These are phyloP conservation scores for Pichia eremophila DNA, from an alignment of 805 yeast genomes.

Conservation along the genomic window DNA sequence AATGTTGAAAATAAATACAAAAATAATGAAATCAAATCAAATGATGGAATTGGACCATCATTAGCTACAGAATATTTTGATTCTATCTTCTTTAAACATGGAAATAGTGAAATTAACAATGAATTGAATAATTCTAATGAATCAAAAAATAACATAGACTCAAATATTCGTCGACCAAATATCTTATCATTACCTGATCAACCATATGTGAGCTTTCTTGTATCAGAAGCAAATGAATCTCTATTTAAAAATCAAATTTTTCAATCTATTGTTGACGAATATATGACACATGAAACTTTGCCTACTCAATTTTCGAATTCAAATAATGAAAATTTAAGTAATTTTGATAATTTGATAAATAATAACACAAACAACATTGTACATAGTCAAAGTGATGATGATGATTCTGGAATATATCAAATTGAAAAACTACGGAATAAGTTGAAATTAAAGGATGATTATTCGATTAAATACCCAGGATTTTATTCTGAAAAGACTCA, in stretches of 20 bases:
- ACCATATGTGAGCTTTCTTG: not conserved
- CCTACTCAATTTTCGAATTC: not conserved
- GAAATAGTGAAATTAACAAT: no score
- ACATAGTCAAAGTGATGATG: no score
- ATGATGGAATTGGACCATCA: no score
- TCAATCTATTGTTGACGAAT: not conserved
- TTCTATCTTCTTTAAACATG: no score
- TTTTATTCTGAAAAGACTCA: not conserved
- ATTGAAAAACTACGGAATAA: not conserved
- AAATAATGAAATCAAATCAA: no score
- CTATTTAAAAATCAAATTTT: not conserved
- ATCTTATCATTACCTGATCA: not conserved
- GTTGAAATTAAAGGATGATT: not conserved
- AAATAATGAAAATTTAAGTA: not conserved
- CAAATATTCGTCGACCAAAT: no score
- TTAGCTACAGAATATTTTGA: no score
- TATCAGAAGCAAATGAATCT: not conserved
- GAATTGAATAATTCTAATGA: no score
- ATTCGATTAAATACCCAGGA: not conserved
- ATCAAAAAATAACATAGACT: no score
- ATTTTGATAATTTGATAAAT: no score
- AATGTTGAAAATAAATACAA: no score
- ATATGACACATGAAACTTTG: not conserved
- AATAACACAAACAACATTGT: no score
- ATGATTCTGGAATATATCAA: not conserved